Percentiles rank a stretch among this genome's conserved stretches.
These are phyloP conservation scores for Phytophthora uliginosa DNA, from an alignment of 352 stramenopile genomes.

Conservation along the genomic window DNA sequence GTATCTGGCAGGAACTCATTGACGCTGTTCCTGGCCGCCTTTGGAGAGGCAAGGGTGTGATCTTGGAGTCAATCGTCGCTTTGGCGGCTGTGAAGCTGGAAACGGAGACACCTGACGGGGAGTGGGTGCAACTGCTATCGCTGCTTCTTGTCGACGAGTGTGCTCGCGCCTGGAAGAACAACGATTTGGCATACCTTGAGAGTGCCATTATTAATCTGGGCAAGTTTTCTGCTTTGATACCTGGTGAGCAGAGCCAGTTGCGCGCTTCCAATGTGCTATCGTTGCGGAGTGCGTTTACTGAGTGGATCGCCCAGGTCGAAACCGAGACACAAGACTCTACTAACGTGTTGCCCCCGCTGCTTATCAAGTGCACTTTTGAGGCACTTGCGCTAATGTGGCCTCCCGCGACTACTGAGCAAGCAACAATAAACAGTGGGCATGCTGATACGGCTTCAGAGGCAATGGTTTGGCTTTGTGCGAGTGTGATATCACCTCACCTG, in stretches of 20 bases:
- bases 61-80: constrained; percentile 76
- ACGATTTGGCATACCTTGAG: constrained; percentile 79
- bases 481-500: constrained; percentile 44
- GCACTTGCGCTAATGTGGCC: constrained; percentile 66
- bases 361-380: constrained; percentile 84
- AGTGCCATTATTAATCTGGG: constrained; percentile 67
- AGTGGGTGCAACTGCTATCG: constrained; percentile 45
- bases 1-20: constrained; percentile 65
- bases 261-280: constrained; percentile 46
- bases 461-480: constrained; percentile 64
- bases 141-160: constrained; percentile 65
- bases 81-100: constrained; percentile 48
- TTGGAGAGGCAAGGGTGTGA: constrained; percentile 81
- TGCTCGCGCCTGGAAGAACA: constrained; percentile 69
- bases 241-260: constrained; percentile 30
- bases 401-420: constrained; percentile 1
- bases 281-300: constrained; percentile 45
- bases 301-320: constrained; percentile 42
- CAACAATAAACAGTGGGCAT: neutral
- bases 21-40: constrained; percentile 70
- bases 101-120: constrained; percentile 3
- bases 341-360: constrained; percentile 57
- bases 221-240: constrained; percentile 51
- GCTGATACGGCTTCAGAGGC: constrained; percentile 31
- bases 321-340: constrained; percentile 15